Evolutionary conservation across 208 protist genomes (phyloP).

Genomic region (Plasmodiophora brassicae): DNA sequence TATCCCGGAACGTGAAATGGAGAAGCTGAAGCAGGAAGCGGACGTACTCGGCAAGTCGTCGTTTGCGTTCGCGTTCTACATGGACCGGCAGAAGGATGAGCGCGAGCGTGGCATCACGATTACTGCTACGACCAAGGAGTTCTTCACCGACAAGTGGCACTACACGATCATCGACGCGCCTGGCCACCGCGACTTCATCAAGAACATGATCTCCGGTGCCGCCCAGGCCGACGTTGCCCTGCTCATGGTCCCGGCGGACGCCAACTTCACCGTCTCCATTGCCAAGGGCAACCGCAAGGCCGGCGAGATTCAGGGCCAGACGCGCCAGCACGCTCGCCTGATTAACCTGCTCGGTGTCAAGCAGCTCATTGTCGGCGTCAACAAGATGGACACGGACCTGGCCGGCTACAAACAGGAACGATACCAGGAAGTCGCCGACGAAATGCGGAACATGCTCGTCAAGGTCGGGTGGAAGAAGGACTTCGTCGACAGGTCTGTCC

Average conservation of each 20-base stretch:
- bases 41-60: slow-evolving; percentile 74
- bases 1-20: slow-evolving; percentile 66
- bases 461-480: slow-evolving; percentile 60
- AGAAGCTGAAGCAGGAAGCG: slow-evolving; percentile 70
- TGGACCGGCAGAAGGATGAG: slow-evolving; percentile 98
- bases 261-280: slow-evolving; percentile 70
- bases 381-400: slow-evolving; percentile 78
- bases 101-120: slow-evolving; percentile 99
- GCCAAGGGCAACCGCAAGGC: slow-evolving; percentile 62
- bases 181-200: slow-evolving; percentile 99
- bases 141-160: slow-evolving; percentile 79
- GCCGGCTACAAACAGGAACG: slow-evolving; percentile 49
- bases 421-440: slow-evolving; percentile 55
- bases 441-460: slow-evolving; percentile 61
- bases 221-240: slow-evolving; percentile 87
- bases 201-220: slow-evolving; percentile 94
- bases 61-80: slow-evolving; percentile 90
- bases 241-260: slow-evolving; percentile 77
- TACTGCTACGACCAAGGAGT: slow-evolving; percentile 92
- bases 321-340: slow-evolving; percentile 75
- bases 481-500: slow-evolving; percentile 51
- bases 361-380: slow-evolving; percentile 72
- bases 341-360: slow-evolving; percentile 74
- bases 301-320: slow-evolving; percentile 68
- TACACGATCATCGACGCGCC: slow-evolving; percentile 99